Base-by-base conservation (phyloP, 192 early-diverging fungal genomes). In the Podila verticillata region DNA sequence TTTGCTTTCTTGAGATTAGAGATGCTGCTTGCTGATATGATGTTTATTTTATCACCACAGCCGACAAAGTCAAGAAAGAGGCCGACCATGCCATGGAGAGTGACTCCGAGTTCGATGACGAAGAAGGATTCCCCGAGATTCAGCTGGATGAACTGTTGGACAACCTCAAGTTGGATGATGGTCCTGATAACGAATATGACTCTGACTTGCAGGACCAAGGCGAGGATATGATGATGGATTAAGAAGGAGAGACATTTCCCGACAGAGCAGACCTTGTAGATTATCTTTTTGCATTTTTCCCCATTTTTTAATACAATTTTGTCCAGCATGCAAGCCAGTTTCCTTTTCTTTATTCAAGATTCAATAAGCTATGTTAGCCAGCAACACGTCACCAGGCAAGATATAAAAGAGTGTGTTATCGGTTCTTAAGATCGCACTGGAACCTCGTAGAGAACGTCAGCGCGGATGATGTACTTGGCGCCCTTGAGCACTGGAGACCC, bases 91-190 rank as follows among this genome's bases (percentile, higher is more conserved):
- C 56, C 66, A 85, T 83, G 72, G 85, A 84, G 19, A 84, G 44
- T 2, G 90, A 88, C 12, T 78, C 84, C 34, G 92, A 92, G 57
- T 89, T 90, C 34, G 95, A 95, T 62, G 91, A 91, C 26, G 94
- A 95, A 59, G 93, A 91, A 58, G 96, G 95, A 82, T 96, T 96
- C 84, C 98, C 98, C 24, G 96, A 98, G 83, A 90, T 99, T 64
- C 83, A 91, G 35, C 84, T 99, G 68, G 94, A 95, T 65, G 98
- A 99, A 83, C 87, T 99, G 68, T 82, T 99, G 64, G 95, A 98
- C 61, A 96, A 97, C 57, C 92, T 99, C 47, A 91, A 90, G 57
- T 83, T 94, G 54, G 84, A 92, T 61, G 91, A 85, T 68, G 93
- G 87, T 29, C 88, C 65, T 54, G 68, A 81, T 31, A 51, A 58